phyloP scores from a whole-genome alignment of 2,329 filamentous ascomycete genomes.

The Ploettnerulaceae sp. region DNA sequence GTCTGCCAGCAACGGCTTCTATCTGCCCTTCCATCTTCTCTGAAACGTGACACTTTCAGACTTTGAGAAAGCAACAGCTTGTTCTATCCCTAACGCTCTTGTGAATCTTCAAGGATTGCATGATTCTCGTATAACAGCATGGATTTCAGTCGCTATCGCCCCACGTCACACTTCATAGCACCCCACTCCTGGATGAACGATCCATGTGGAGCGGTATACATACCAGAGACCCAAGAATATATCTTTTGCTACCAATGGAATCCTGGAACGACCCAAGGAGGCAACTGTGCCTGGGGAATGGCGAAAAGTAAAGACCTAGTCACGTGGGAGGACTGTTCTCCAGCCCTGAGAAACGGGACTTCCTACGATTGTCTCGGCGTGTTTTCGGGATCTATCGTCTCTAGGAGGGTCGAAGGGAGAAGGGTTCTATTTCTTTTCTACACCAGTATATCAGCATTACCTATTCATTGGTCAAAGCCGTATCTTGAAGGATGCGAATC shows the following conservation, averaged over 20 bases:
- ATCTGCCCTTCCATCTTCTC: too few relatives aligned
- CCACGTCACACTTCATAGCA: conserved; percentile 46
- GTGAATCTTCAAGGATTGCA: not conserved
- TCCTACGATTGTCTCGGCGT: conserved; percentile 24
- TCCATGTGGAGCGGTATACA: conserved; percentile 51
- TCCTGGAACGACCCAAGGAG: conserved; percentile 42
- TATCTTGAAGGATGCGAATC: conserved; percentile 25
- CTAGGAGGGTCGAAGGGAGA: conserved; percentile 17
- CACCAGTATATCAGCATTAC: conserved; percentile 20
- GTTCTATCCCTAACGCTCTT: not conserved
- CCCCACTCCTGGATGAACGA: conserved; percentile 53
- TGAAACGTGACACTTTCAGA: too few relatives aligned
- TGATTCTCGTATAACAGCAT: conserved; percentile 4
- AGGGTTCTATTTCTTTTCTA: conserved; percentile 23
- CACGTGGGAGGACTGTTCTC: conserved; percentile 43
- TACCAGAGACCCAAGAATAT: conserved; percentile 42
- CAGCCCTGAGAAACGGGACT: conserved; percentile 17
- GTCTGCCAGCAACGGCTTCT: too few relatives aligned
- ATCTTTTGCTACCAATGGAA: conserved; percentile 63
- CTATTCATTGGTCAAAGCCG: conserved; percentile 23
- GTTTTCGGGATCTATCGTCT: conserved; percentile 23
- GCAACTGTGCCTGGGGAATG: conserved; percentile 62
- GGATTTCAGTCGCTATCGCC: conserved; percentile 20
- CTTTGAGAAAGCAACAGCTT: too few relatives aligned
- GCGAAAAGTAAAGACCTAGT: conserved; percentile 57